Conservation (phyloP, 257 asterid genomes). For the Capsicum pubescens region DNA sequence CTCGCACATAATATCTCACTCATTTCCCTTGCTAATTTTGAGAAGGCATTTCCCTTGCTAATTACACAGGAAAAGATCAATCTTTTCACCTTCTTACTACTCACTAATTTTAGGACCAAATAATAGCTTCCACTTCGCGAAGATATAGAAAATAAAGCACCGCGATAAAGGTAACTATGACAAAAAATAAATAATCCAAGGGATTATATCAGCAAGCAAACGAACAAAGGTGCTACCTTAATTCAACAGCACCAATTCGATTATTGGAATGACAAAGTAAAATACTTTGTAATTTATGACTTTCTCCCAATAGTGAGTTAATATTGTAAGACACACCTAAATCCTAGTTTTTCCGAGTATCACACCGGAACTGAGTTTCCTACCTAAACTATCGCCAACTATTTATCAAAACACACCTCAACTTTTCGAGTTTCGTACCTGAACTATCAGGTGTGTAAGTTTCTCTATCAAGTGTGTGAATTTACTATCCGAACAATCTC, state of each 20-base stretch:
- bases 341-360: no score
- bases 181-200: not conserved
- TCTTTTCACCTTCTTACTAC: conserved; percentile 13
- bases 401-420: no score
- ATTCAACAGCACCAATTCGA: not conserved
- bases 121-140: not conserved
- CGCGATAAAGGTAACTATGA: not conserved
- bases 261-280: not conserved
- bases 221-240: not conserved
- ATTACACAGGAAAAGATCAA: conserved; percentile 14
- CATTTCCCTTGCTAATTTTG: not conserved
- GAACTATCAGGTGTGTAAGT: no score
- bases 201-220: not conserved
- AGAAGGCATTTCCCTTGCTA: not conserved
- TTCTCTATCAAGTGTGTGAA: no score
- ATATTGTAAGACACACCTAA: no score
- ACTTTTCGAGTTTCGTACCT: no score
- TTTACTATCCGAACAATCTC: no score
- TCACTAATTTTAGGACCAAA: not conserved
- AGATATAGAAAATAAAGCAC: not conserved
- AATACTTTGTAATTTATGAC: not conserved
- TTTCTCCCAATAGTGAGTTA: not conserved
- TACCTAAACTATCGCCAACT: no score
- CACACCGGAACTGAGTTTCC: no score
- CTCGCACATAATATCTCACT: not conserved